Evolutionary conservation across 805 yeast species (phyloP).

Genomic region (Tetrapisispora phaffii): DNA sequence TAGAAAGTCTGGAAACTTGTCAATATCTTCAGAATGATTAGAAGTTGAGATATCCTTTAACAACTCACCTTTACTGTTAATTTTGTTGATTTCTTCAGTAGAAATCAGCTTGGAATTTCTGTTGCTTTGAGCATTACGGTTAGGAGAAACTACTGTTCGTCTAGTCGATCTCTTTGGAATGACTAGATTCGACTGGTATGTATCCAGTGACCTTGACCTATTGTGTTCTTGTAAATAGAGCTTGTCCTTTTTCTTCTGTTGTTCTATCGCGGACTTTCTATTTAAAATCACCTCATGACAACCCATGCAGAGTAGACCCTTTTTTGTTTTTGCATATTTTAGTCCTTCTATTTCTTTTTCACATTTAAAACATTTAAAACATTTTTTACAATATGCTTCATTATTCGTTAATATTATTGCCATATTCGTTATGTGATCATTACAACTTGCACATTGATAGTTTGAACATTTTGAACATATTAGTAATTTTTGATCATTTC

Average conservation of each 20-base stretch:
- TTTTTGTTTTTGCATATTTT: conserved; percentile 84
- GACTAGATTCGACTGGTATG: neutral
- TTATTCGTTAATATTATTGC: conserved; percentile 73
- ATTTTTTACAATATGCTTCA: conserved; percentile 83
- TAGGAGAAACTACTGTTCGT: conserved; percentile 17
- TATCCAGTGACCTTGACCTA: conserved; percentile 5
- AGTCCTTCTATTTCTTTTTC: conserved; percentile 76
- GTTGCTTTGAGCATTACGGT: neutral
- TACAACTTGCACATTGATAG: conserved; percentile 65
- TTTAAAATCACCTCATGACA: conserved; percentile 81
- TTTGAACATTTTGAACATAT: conserved; percentile 88
- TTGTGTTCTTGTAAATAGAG: neutral
- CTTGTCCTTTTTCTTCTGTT: conserved; percentile 11
- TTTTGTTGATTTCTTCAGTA: neutral
- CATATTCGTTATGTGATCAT: conserved; percentile 78
- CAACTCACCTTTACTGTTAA: neutral
- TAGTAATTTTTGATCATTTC: conserved; percentile 29
- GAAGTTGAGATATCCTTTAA: neutral
- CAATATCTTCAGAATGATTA: neutral
- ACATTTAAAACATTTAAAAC: conserved; percentile 87
- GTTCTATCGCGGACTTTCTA: conserved; percentile 44
- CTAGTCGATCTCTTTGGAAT: conserved; percentile 17
- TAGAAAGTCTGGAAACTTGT: neutral
- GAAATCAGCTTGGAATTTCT: neutral
- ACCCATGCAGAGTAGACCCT: conserved; percentile 84